Evolutionary conservation across 345 rosid species (phyloP).

Genomic region (Pugionium cornutum): DNA sequence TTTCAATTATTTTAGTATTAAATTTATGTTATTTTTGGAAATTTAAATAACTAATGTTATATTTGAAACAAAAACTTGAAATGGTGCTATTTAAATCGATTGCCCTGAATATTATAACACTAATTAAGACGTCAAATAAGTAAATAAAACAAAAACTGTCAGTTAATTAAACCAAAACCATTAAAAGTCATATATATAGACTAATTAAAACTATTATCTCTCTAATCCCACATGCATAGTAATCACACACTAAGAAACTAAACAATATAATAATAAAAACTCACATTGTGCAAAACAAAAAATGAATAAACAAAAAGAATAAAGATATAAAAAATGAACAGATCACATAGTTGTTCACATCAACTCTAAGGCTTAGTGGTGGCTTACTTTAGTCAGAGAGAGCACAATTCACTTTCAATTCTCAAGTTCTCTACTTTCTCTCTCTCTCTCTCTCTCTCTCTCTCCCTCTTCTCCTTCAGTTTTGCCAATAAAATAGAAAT

Average conservation of each 20-base stretch:
- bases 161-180: too few species aligned
- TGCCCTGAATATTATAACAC: too few species aligned
- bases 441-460: conserved; percentile 10
- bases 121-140: too few species aligned
- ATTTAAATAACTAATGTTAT: too few species aligned
- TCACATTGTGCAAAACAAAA: conserved; percentile 14
- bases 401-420: conserved; percentile 12
- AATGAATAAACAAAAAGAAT: conserved; percentile 15
- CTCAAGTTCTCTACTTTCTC: conserved; percentile 18
- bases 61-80: too few species aligned
- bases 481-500: conserved; percentile 9
- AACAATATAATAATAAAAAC: neutral
- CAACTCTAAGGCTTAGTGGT: conserved; percentile 1
- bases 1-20: too few species aligned
- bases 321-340: conserved; percentile 33
- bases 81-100: too few species aligned
- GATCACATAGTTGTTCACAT: conserved; percentile 8
- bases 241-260: conserved; percentile 2
- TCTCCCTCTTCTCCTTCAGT: conserved; percentile 7
- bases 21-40: too few species aligned
- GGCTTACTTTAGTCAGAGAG: neutral
- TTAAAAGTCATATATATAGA: neutral
- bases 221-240: neutral
- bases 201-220: neutral
- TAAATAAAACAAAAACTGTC: too few species aligned